These are phyloP conservation scores for Sphaerulina vaccinii DNA, from an alignment of 2,329 filamentous ascomycete species.

Conservation along the genomic window DNA sequence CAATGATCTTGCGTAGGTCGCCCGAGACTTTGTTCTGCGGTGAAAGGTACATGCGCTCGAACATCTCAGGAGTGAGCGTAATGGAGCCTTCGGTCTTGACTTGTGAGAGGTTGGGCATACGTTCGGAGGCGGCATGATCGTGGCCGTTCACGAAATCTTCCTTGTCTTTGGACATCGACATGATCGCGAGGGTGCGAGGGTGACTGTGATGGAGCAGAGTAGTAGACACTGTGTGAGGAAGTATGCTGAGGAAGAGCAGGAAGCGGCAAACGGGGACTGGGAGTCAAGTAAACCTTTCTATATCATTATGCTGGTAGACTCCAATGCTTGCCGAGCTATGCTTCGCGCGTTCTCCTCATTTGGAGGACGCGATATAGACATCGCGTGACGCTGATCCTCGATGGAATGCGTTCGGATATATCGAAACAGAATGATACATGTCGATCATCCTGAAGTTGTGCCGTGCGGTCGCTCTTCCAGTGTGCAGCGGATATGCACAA, in stretches of 20 bases:
- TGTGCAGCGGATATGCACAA: neutral
- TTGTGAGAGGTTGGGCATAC: slow-evolving; percentile 18
- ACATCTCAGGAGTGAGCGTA: slow-evolving; percentile 25
- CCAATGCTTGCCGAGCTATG: neutral
- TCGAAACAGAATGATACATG: neutral
- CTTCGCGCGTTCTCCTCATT: neutral
- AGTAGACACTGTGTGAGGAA: neutral
- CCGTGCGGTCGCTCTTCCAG: neutral
- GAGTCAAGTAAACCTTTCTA: too few species aligned
- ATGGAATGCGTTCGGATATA: neutral
- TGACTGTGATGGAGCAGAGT: neutral
- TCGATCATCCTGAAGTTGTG: neutral
- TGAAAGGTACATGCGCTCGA: slow-evolving; percentile 28
- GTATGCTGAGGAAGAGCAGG: neutral
- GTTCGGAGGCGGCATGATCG: slow-evolving; percentile 2
- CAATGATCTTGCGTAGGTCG: slow-evolving; percentile 22
- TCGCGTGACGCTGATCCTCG: neutral
- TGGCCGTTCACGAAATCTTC: slow-evolving; percentile 3
- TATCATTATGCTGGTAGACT: neutral
- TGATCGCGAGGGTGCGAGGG: neutral
- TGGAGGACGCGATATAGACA: neutral
- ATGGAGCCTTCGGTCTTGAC: slow-evolving; percentile 23
- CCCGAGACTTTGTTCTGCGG: slow-evolving; percentile 24
- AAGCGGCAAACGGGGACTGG: neutral
- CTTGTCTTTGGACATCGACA: slow-evolving; percentile 2